Base-by-base conservation (phyloP, 106 monocot species). In the Apostasia ramifera region DNA sequence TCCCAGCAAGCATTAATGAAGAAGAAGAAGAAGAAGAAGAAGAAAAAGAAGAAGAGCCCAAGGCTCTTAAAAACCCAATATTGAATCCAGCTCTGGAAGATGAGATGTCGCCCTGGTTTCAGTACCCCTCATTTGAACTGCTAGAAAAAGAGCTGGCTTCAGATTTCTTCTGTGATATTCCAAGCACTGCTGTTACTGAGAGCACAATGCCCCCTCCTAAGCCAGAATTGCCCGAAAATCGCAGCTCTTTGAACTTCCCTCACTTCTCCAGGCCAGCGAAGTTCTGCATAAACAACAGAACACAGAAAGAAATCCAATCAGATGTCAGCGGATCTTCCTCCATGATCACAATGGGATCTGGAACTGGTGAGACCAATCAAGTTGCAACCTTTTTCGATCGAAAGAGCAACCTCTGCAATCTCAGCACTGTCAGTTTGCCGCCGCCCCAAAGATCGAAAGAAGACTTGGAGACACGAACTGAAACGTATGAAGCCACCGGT, bases 161-260 rank as follows among this genome's bases (percentile, higher is more conserved):
- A 0, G 88, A 91, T 40, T 83, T 94, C 55, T 84, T 91, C 63
- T 73, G 55, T 57, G 95, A 80, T 46, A 69, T 83, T 71, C 80
- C 91, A 3, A 73, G 47, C 26, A 2, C 46, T 14, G 48, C 43
- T 49, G 8, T 43, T 37, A 37, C 8, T 65, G 65, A 65, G 44
- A 63, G 45, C 44, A 43, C 44, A n/a, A 70, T 78, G 77, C 73
- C 84, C 15, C 80, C 82, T 42, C 84, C 89, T 41, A 79, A 70
- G 63, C 59, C 55, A 0, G 48, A 56, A 4, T 44, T 40, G 5
- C 72, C 67, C 8, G 65, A 41, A 3, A 73, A 38, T 47, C 10
- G 61, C 8, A 58, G 62, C 14, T 4, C 56, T 42, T n/a, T 70
- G 8, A 82, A 85, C 8, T 82, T 89, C 57, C 53, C 85, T 52